Base-by-base conservation (phyloP, 1,284 basidiomycete genomes). In the Sanghuangporus weigelae region DNA sequence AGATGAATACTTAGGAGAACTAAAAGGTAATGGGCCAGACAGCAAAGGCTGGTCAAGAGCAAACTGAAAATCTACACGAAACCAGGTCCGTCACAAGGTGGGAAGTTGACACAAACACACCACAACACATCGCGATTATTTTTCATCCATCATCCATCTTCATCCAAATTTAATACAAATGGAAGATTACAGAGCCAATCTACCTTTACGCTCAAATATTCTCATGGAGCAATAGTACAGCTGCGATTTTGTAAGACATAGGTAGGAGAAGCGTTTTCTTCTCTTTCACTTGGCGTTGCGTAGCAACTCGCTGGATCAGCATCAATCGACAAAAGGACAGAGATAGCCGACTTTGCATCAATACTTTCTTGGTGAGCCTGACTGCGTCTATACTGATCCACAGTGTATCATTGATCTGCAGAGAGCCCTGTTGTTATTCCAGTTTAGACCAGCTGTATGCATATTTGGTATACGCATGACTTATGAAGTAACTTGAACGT, bases 1-100 rank as follows among this genome's bases (percentile, higher is more conserved):
- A 64, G 58, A 46, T 11, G 57, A 64, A 58, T 60, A 61, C 44
- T 60, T 60, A 61, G 42, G 53, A 64, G 63, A 46, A 61, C 49
- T 60, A 55, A 48, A 46, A 63, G 57, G 57, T 60, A 60, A 55
- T 64, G 42, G 51, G 56, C 49, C 53, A 54, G 53, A 31, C 31
- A 54, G 57, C 54, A 57, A 57, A 56, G 31, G 62, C 38, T 42
- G 44, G 54, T 55, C 60, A 57, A 48, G 51, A 56, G 51, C 53
- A 36, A 31, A 54, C 38, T 14, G 53, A 54, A 54, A 54, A 54
- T 54, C 53, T 54, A 54, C 53, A 51, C 31, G 35, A 23, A 48
- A 35, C 44, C 44, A 19, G 44, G 36, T 12, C 58, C 38, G 58
- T 39, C 46, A 50, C 58, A 60, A 60, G 46, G 58, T 61, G 60